Percentiles rank a stretch among this genome's conserved stretches.
phyloP scores from a whole-genome alignment of 2,329 filamentous ascomycete species.

The Alternaria gaisen region DNA sequence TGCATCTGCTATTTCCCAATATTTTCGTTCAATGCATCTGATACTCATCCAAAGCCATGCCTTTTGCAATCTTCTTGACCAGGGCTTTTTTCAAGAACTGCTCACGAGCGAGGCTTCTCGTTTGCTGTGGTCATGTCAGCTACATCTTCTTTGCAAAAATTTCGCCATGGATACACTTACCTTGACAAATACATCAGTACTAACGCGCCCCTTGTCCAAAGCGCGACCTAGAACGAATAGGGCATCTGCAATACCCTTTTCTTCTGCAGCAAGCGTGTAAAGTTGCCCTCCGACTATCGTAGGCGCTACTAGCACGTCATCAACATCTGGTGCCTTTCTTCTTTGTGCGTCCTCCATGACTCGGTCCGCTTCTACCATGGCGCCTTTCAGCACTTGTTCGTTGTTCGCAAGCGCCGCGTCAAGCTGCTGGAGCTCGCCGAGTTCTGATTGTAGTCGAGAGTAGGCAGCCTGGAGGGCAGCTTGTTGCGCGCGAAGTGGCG shows the following conservation, averaged over 20 bases:
- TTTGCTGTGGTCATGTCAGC: slow-evolving; percentile 56
- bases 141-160: not conserved
- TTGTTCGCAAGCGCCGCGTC: slow-evolving; percentile 78
- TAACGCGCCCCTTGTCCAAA: slow-evolving; percentile 75
- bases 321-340: slow-evolving; percentile 77
- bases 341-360: slow-evolving; percentile 77
- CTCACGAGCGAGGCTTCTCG: slow-evolving; percentile 76
- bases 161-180: slow-evolving; percentile 51
- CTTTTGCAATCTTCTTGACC: slow-evolving; percentile 77
- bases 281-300: slow-evolving; percentile 93
- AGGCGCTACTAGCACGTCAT: slow-evolving; percentile 91
- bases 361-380: slow-evolving; percentile 78
- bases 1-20: not conserved
- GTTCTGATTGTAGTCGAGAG: slow-evolving; percentile 75
- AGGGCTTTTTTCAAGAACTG: slow-evolving; percentile 86
- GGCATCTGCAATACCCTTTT: slow-evolving; percentile 84
- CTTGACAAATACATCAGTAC: slow-evolving; percentile 78
- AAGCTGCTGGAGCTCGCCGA: slow-evolving; percentile 74
- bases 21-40: slow-evolving; percentile 33
- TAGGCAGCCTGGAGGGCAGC: slow-evolving; percentile 77
- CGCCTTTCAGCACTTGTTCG: slow-evolving; percentile 77
- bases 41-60: slow-evolving; percentile 71
- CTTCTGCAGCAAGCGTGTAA: slow-evolving; percentile 88
- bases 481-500: slow-evolving; percentile 80
- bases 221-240: slow-evolving; percentile 82